Evolutionary conservation across 2,329 filamentous ascomycete genomes (phyloP).

Genomic region (Arthrobotrys conoides): DNA sequence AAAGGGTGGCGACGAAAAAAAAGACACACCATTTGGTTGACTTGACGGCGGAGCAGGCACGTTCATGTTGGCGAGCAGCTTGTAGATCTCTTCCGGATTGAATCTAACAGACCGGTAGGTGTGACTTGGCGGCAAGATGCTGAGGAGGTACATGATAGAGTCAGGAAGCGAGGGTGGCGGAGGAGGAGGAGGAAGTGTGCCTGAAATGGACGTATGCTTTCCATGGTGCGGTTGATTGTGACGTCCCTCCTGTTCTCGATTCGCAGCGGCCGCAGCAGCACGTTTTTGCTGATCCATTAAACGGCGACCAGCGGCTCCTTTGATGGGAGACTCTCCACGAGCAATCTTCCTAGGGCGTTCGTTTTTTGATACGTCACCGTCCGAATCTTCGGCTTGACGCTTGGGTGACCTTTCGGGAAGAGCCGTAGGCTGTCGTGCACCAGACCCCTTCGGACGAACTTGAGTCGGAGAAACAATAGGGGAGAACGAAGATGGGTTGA

Average conservation of each 20-base stretch:
- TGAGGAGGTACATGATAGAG: slow-evolving; percentile 75
- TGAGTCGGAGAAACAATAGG: slow-evolving; percentile 63
- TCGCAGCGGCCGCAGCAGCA: slow-evolving; percentile 72
- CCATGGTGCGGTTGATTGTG: slow-evolving; percentile 29
- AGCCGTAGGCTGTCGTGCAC: slow-evolving; percentile 65
- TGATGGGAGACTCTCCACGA: slow-evolving; percentile 91
- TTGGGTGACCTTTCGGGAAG: slow-evolving; percentile 71
- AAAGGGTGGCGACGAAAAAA: slow-evolving; percentile 52
- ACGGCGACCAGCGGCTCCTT: slow-evolving; percentile 87
- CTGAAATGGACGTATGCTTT: slow-evolving; percentile 57
- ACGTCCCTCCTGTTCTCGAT: slow-evolving; percentile 59
- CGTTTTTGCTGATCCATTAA: slow-evolving; percentile 79
- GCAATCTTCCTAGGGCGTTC: slow-evolving; percentile 87
- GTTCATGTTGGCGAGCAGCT: slow-evolving; percentile 77
- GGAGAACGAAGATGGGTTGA: slow-evolving; percentile 63
- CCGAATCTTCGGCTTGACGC: slow-evolving; percentile 69
- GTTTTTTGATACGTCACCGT: slow-evolving; percentile 73
- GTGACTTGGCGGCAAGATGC: slow-evolving; percentile 80
- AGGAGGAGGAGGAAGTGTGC: slow-evolving; percentile 59
- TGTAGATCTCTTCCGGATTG: slow-evolving; percentile 79
- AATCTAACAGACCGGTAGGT: slow-evolving; percentile 80
- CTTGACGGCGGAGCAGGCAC: slow-evolving; percentile 70
- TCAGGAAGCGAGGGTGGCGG: slow-evolving; percentile 79
- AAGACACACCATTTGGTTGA: slow-evolving; percentile 59
- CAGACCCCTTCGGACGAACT: slow-evolving; percentile 63